Evolutionary conservation across 306 rosid genomes (phyloP), one percentile per base, ranked within the genome.

Genomic region (Quercus ilex): DNA sequence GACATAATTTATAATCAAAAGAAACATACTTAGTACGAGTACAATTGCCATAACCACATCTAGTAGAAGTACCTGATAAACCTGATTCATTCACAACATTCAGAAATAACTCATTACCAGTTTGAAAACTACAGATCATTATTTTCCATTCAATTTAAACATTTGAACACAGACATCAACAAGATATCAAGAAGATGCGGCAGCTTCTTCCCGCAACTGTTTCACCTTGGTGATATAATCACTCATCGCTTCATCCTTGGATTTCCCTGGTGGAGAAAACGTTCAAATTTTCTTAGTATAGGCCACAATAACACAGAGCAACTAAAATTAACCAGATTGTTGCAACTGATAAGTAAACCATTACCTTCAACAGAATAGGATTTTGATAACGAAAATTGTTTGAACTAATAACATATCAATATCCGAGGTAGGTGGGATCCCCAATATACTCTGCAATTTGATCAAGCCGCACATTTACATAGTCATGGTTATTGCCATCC

Each of bases 211-310:
- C 85, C 81, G 87, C 80, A 95, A 78, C 82, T 93, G 98, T 85
- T 95, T 95, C 89, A 93, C 98, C 90, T 93, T 90, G 59, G 97
- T 93, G 84, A 91, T 82, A 67, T 93, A 95, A 79, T 95, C 99
- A 15, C 28, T 68, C 98, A 90, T 91, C 5, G 98, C 98, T 80
- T 90, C 97, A 0, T 95, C 99, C 85, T 86, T 82, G 75, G 99
- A 89, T 90, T 93, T 93, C 67, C 74, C 99, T 95, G 93, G n/a
- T 73, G 76, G 80, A 78, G 72, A 65, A 20, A 31, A 43, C 18
- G 41, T 58, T 49, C 2, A 3, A 31, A 28, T 28, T 62, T 23
- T 51, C 14, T 23, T 6, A 59, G 19, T 55, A 21, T 4, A 26
- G 55, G 23, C 4, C 60, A 69, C 46, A 59, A 20, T 23, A 74